Evolutionary conservation across 2,329 filamentous ascomycete species (phyloP).

Genomic region (Ophiostoma pallidulum): DNA sequence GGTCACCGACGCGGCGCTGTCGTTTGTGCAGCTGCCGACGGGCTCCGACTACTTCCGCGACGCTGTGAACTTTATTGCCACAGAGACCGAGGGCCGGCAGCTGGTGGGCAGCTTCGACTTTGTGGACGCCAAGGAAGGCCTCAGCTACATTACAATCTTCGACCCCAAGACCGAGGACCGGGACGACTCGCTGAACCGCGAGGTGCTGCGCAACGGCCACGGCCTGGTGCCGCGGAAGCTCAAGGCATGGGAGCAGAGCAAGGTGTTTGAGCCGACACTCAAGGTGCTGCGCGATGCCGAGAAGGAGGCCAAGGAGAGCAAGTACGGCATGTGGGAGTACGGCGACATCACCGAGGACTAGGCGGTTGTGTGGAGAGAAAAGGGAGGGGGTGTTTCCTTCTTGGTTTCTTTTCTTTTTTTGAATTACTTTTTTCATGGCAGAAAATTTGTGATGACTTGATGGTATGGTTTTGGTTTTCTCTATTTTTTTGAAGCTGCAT

Average conservation of each 20-base stretch:
- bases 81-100: slow-evolving; percentile 63
- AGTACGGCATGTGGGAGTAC: slow-evolving; percentile 95
- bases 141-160: slow-evolving; percentile 79
- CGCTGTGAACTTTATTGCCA: slow-evolving; percentile 63
- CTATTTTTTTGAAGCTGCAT: neutral
- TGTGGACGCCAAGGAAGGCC: slow-evolving; percentile 66
- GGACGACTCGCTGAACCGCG: slow-evolving; percentile 80
- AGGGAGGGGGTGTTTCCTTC: neutral
- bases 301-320: slow-evolving; percentile 66
- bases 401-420: neutral
- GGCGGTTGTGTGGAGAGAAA: neutral
- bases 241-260: slow-evolving; percentile 76
- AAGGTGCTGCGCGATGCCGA: slow-evolving; percentile 64
- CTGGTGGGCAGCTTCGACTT: slow-evolving; percentile 89
- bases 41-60: slow-evolving; percentile 76
- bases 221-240: slow-evolving; percentile 90
- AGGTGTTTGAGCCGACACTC: slow-evolving; percentile 59
- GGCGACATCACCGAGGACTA: slow-evolving; percentile 90
- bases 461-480: neutral
- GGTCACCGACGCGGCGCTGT: slow-evolving; percentile 76
- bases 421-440: neutral
- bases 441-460: neutral
- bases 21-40: slow-evolving; percentile 75
- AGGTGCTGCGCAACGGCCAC: slow-evolving; percentile 72
- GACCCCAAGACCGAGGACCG: slow-evolving; percentile 58